These are phyloP conservation scores for Pseudoneurospora amorphoporcata DNA, from an alignment of 495 filamentous ascomycete species.

Conservation along the genomic window DNA sequence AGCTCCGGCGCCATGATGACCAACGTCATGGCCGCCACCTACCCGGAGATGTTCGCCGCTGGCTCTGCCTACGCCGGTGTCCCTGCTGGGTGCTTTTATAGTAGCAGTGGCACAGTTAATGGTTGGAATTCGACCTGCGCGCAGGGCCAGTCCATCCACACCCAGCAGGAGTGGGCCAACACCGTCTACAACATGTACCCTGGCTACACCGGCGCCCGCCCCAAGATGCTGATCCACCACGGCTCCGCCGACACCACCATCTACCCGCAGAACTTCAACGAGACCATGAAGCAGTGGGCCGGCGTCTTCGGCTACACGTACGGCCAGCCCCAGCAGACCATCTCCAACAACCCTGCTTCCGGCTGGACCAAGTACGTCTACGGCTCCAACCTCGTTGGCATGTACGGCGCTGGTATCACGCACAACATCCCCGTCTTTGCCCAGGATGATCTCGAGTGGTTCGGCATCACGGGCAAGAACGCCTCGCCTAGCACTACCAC, in stretches of 20 bases:
- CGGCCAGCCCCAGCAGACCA: conserved; percentile 19
- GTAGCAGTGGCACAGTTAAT: conserved; percentile 28
- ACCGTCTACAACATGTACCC: conserved; percentile 38
- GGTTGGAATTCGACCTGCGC: conserved; percentile 39
- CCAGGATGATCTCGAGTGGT: conserved; percentile 24
- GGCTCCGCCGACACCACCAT: conserved; percentile 39
- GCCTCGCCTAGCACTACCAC: neutral
- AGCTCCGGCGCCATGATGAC: conserved; percentile 42
- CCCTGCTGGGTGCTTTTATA: conserved; percentile 48
- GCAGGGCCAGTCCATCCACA: conserved; percentile 28
- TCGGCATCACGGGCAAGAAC: conserved; percentile 16
- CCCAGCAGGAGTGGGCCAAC: conserved; percentile 33
- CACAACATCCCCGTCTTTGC: conserved; percentile 24
- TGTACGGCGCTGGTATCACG: conserved; percentile 22
- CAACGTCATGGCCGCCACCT: conserved; percentile 48
- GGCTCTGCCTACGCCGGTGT: conserved; percentile 50
- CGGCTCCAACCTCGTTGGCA: conserved; percentile 32
- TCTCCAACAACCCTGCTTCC: conserved; percentile 18
- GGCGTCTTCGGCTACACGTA: conserved; percentile 34
- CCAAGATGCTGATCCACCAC: conserved; percentile 47
- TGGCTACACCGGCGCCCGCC: conserved; percentile 39
- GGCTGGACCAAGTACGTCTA: conserved; percentile 37
- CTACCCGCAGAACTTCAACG: conserved; percentile 38
- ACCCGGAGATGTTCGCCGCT: conserved; percentile 47
- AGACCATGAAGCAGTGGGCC: conserved; percentile 45